Evolutionary conservation across 371 early-diverging fungal species (phyloP).

Genomic region (Entomophthora muscae): DNA sequence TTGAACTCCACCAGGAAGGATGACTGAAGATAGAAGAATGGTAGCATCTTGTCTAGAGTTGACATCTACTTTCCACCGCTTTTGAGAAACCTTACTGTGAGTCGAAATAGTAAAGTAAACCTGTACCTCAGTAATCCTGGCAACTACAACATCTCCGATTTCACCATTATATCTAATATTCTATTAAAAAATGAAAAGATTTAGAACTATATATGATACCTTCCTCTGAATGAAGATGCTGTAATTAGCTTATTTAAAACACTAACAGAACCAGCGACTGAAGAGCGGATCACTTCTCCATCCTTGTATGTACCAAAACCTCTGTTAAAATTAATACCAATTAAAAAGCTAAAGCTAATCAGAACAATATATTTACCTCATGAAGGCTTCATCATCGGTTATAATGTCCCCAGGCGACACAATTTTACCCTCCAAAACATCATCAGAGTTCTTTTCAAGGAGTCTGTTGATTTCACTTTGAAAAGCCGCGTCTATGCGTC

Average conservation of each 20-base stretch:
- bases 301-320: constrained; percentile 93
- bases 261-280: constrained; percentile 83
- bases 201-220: background rate
- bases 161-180: constrained; percentile 59
- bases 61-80: constrained; percentile 96
- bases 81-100: constrained; percentile 36
- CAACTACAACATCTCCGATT: constrained; percentile 98
- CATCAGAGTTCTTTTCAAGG: background rate
- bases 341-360: background rate
- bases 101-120: background rate
- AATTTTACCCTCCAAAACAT: constrained; percentile 17
- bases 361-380: constrained; percentile 30
- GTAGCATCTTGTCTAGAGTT: constrained; percentile 79
- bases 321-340: constrained; percentile 20
- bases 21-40: constrained; percentile 83
- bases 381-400: constrained; percentile 64
- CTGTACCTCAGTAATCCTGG: constrained; percentile 81
- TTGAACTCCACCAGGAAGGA: constrained; percentile 94
- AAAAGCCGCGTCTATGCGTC: background rate
- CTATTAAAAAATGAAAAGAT: background rate
- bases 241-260: constrained; percentile 93
- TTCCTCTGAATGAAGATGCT: constrained; percentile 71
- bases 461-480: background rate
- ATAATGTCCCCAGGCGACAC: constrained; percentile 82
- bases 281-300: constrained; percentile 46